Base-by-base conservation (phyloP, 164 flowering plant genomes). In the Santalum album region DNA sequence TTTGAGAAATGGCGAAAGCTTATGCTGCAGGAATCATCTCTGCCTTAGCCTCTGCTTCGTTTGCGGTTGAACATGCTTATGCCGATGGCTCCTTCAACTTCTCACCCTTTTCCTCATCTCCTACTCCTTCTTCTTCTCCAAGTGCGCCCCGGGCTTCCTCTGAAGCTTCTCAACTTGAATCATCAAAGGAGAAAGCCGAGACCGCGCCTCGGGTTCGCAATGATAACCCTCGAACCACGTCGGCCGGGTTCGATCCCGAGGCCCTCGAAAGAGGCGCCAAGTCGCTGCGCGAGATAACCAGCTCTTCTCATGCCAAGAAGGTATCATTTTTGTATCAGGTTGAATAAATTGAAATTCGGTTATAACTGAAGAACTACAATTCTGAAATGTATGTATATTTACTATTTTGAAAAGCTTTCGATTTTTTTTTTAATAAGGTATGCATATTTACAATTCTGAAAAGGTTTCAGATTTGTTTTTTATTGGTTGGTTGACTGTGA, bases 221-320 rank as follows among this genome's bases (percentile, higher is more conserved):
- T 45, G 82, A 89, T 47, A 63, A 83, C 35, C 99, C 99, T 24
- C 66, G 96, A 57, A 90, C 96, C 0, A 64, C 85, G 0, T 78
- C 99, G 0, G 74, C 88, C 22, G 99, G 99, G 25, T 92, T 92
- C 51, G 97, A 89, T 58, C 96, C 95, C 0, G 91, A 78, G 64
- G 80, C 97, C 5, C 62, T 92, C 27, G 96, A 85, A 72, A 69
- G 86, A 42, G 98, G 94, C 3, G 96, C 69, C 11, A 58, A 66
- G 59, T 84, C 84, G 11, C 53, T 89, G 61, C 51, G 53, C 27
- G 75, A 77, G 70, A 78, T 92, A 57, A 65, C 22, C 47, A 63
- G 42, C 14, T 74, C 87, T 51, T 20, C 66, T 1, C 42, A 87
- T 7, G 68, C 82, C 2, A 83, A 82, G 49, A 71, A 84, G 83